Evolutionary conservation across 1,284 basidiomycete species (phyloP).

Genomic region (Tilletia indica): DNA sequence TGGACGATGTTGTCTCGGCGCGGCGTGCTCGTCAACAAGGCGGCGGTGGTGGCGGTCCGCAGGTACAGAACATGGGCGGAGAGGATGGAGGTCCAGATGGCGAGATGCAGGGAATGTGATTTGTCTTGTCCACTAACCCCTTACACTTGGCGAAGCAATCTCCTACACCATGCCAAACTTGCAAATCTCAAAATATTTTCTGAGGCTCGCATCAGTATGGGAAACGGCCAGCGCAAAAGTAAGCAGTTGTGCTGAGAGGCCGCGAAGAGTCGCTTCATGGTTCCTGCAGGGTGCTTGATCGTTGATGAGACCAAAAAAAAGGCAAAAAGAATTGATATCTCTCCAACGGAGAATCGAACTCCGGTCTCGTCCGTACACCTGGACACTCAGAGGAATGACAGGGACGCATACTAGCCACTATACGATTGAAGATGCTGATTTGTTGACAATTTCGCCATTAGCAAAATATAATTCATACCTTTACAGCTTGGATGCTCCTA

Average conservation of each 20-base stretch:
- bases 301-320: neutral
- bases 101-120: conserved; percentile 9
- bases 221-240: no score
- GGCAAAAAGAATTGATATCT: neutral
- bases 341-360: conserved; percentile 17
- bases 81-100: conserved; percentile 10
- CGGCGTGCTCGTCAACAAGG: conserved; percentile 33
- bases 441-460: neutral
- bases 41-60: conserved; percentile 30
- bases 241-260: no score
- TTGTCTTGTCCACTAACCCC: no score
- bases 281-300: no score
- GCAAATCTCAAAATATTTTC: no score
- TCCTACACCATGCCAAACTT: no score
- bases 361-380: conserved; percentile 12
- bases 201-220: no score
- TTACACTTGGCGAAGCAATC: no score
- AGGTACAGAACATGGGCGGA: conserved; percentile 23
- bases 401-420: conserved; percentile 16
- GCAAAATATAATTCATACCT: no score
- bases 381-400: neutral
- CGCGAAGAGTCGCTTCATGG: no score
- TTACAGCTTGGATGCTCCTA: no score
- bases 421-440: conserved; percentile 16
- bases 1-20: conserved; percentile 93